Evolutionary conservation across 352 stramenopile species (phyloP), one percentile per base, ranked within the genome.

Genomic region (Hyaloperonospora brassicae): DNA sequence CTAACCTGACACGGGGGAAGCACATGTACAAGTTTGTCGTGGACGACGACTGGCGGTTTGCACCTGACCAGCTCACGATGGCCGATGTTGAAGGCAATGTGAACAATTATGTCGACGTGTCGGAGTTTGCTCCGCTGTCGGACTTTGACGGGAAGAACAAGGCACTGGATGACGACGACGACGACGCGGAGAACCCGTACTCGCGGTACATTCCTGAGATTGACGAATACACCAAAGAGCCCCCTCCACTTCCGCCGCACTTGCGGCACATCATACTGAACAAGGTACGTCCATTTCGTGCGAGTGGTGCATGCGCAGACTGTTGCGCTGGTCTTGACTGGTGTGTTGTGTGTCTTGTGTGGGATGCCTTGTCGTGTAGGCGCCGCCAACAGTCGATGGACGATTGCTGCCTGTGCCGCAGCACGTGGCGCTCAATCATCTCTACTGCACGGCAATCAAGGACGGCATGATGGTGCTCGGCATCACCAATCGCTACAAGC

Each of bases 21-120:
- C 96, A 99, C 75, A 96, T 96, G 55, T 99, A 98, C 76, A 99
- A 99, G 82, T 99, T 99, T 66, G 98, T 99, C 53, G 97, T 99
- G 24, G 97, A 99, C 65, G 96, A 99, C 59, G 96, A 99, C 73
- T 99, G 97, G 97, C 84, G 96, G 27, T 97, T 96, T 52, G 87
- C 90, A 13, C 89, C 90, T 2, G 86, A 95, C 45, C 83, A 93
- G 64, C 95, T 97, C 38, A 99, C 96, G 3, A 96, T 99, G 27
- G 96, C 97, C 8, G 97, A 99, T 64, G 95, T 98, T 34, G 94
- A 99, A 70, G 96, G 96, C 35, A 96, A 98, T 56, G 98, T 99
- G 43, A 99, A 99, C 76, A 99, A 99, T 69, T 98, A 98, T 65
- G 98, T 99, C 54, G 97, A 99, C 73, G 95, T 99, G 30, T 98